Conservation (phyloP, 2,329 filamentous ascomycete species). For the Monilinia polystroma region DNA sequence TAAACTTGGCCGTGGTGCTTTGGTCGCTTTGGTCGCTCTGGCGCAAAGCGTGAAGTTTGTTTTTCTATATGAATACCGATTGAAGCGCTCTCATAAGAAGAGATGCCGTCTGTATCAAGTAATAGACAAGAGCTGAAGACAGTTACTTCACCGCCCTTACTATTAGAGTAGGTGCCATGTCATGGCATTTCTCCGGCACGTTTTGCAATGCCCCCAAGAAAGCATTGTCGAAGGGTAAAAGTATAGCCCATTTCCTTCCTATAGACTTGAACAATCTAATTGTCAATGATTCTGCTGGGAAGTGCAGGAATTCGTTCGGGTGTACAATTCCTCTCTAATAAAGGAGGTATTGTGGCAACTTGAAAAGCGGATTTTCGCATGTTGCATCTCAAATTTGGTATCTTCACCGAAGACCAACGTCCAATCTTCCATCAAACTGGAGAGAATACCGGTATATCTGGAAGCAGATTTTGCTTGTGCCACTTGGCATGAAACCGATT, state of each 20-base stretch:
- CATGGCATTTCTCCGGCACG: slow-evolving; percentile 6
- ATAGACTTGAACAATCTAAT: background rate
- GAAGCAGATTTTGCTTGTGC: background rate
- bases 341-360: background rate
- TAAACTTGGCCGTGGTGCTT: too few species aligned
- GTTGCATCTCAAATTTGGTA: background rate
- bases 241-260: background rate
- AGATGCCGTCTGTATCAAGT: background rate
- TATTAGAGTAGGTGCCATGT: background rate
- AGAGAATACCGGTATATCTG: background rate
- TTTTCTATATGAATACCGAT: background rate
- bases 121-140: background rate
- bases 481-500: slow-evolving; percentile 6
- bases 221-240: background rate
- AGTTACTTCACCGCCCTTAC: slow-evolving; percentile 11
- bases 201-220: background rate
- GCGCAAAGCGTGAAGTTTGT: background rate
- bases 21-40: too few species aligned
- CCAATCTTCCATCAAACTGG: background rate
- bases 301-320: background rate
- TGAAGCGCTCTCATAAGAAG: background rate
- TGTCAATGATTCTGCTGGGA: background rate
- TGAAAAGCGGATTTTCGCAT: background rate
- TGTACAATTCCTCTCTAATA: background rate
- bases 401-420: background rate